Conservation (phyloP, 805 yeast genomes). For the Cyberlindnera japonica region DNA sequence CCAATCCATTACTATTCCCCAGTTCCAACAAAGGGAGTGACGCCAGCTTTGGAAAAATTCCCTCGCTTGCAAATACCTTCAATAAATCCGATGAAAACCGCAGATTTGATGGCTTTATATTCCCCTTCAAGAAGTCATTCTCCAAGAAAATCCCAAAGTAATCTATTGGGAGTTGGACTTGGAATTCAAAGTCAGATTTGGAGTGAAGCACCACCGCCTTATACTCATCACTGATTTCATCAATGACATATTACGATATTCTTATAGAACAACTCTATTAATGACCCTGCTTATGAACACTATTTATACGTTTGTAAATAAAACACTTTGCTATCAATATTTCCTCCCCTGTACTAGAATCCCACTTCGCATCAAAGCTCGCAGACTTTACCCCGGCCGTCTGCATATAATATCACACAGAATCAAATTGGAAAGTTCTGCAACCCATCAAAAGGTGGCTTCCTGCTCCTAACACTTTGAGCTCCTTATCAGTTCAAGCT, state of each 20-base stretch:
- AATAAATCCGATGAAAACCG: constrained; percentile 16
- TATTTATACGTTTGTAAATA: background rate
- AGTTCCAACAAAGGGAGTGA: constrained; percentile 2
- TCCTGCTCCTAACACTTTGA: no score
- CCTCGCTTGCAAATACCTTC: constrained; percentile 13
- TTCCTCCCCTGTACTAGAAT: no score
- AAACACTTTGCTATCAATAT: background rate
- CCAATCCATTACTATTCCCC: background rate
- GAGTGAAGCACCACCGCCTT: constrained; percentile 18
- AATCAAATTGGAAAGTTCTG: no score
- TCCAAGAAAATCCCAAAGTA: constrained; percentile 27
- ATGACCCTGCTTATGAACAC: no score
- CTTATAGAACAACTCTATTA: no score
- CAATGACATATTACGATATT: background rate
- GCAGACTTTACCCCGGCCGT: background rate
- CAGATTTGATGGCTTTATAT: constrained; percentile 11
- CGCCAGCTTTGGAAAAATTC: constrained; percentile 19
- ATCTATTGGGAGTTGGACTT: constrained; percentile 21
- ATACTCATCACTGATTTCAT: constrained; percentile 8
- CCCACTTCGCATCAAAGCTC: background rate
- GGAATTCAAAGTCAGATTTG: constrained; percentile 17
- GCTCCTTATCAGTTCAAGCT: no score
- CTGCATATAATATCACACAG: background rate
- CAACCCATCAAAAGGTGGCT: no score
- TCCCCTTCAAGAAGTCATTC: constrained; percentile 19